Evolutionary conservation across 23 red algal species (phyloP).

Genomic region (Chondrus crispus): DNA sequence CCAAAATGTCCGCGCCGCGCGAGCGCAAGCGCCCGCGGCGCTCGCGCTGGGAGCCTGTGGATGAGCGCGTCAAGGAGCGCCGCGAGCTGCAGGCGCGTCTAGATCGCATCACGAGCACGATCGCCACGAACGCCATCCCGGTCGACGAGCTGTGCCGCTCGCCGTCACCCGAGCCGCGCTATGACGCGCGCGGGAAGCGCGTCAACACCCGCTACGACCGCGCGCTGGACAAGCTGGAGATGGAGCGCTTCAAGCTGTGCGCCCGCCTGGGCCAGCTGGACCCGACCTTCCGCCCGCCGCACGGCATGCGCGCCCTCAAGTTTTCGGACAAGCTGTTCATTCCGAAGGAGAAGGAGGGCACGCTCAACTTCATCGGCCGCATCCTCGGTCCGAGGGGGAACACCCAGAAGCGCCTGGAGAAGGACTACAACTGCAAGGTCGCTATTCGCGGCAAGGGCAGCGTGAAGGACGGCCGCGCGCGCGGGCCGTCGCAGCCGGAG

Average conservation of each 20-base stretch:
- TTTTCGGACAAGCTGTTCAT: constrained; percentile 73
- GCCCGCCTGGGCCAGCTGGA: constrained; percentile 57
- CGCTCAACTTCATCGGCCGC: constrained; percentile 92
- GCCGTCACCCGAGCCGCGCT: constrained; percentile 85
- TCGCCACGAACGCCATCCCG: constrained; percentile 66
- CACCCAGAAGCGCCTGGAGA: constrained; percentile 95
- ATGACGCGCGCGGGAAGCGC: constrained; percentile 83
- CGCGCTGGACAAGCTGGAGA: constrained; percentile 75
- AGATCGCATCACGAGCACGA: constrained; percentile 45
- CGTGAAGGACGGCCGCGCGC: constrained; percentile 82
- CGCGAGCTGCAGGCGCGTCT: constrained; percentile 46
- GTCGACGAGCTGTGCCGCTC: constrained; percentile 91
- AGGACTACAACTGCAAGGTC: constrained; percentile 78
- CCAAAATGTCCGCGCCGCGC: constrained; percentile 22
- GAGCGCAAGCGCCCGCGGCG: constrained; percentile 55
- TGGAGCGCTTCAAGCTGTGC: constrained; percentile 71
- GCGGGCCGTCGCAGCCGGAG: constrained; percentile 67
- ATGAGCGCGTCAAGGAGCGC: constrained; percentile 38
- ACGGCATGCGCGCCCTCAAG: constrained; percentile 70
- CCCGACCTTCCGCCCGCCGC: constrained; percentile 70
- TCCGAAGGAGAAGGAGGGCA: constrained; percentile 78
- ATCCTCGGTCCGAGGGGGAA: constrained; percentile 92
- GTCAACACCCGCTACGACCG: constrained; percentile 88
- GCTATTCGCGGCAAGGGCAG: constrained; percentile 90
- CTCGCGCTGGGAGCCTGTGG: constrained; percentile 62